A percentile compares a stretch with the other conserved stretches of the same genome.
phyloP scores from a whole-genome alignment of 2,329 filamentous ascomycete genomes.

The Arthrobotrys megalospora region DNA sequence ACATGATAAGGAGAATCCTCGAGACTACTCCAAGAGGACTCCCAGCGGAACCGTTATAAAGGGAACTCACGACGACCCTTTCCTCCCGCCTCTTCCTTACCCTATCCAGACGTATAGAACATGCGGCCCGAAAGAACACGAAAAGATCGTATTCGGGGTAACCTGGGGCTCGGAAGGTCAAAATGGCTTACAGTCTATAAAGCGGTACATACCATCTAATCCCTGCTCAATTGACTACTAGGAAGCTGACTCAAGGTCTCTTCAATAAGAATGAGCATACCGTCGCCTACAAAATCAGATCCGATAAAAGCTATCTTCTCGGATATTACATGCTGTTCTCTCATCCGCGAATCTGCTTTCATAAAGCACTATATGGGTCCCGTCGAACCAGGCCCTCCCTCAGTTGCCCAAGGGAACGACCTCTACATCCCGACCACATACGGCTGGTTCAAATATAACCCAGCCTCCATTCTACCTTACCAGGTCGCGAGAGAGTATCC shows the following conservation, averaged over 20 bases:
- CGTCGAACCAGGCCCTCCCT: constrained; percentile 14
- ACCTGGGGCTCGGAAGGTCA: constrained; percentile 21
- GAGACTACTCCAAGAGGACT: constrained; percentile 53
- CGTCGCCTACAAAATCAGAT: constrained; percentile 42
- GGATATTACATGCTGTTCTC: constrained; percentile 38
- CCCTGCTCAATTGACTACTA: background rate
- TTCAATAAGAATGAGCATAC: constrained; percentile 25
- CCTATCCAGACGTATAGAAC: constrained; percentile 46
- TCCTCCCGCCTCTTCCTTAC: constrained; percentile 50
- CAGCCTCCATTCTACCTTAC: constrained; percentile 32
- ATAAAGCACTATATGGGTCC: constrained; percentile 27
- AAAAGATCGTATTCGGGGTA: constrained; percentile 43
- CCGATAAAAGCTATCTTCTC: constrained; percentile 45
- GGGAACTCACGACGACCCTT: constrained; percentile 49
- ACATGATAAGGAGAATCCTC: constrained; percentile 42
- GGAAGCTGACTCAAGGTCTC: background rate
- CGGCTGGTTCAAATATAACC: constrained; percentile 46
- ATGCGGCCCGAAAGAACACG: constrained; percentile 29
- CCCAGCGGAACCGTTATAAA: constrained; percentile 49
- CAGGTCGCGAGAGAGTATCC: background rate
- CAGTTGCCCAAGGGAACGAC: constrained; percentile 8
- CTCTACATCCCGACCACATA: constrained; percentile 46
- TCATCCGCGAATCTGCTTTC: constrained; percentile 47
- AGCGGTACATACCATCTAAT: constrained; percentile 16
- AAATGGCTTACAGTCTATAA: constrained; percentile 14